phyloP scores from a whole-genome alignment of 352 stramenopile genomes.

The Globisporangium viniferum region DNA sequence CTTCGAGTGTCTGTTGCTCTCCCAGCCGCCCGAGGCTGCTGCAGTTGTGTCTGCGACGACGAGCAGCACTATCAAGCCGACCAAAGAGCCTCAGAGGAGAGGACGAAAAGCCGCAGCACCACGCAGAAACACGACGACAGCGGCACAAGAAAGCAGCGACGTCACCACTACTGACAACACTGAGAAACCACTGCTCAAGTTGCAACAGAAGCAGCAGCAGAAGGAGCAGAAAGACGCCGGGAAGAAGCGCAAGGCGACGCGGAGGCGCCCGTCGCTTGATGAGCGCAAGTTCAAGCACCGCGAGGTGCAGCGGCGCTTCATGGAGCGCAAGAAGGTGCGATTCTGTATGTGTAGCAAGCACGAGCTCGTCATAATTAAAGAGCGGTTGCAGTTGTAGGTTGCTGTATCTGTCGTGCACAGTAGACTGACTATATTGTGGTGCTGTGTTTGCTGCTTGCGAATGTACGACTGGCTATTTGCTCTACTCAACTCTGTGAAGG shows the following conservation, averaged over 20 bases:
- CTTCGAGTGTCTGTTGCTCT: conserved; percentile 35
- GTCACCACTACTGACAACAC: neutral
- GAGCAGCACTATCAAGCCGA: neutral
- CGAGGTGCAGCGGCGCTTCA: conserved; percentile 49
- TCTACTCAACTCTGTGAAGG: conserved; percentile 5
- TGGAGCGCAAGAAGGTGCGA: conserved; percentile 45
- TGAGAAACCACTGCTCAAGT: neutral
- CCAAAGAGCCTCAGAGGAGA: neutral
- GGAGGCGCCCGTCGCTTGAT: conserved; percentile 29
- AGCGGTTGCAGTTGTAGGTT: neutral
- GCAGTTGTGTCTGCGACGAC: neutral
- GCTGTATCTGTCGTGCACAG: neutral
- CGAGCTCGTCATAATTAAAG: neutral
- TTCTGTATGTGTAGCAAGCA: neutral
- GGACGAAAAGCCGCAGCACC: neutral
- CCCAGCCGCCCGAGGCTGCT: neutral
- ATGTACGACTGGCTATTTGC: neutral
- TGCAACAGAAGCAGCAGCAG: neutral
- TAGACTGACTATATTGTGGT: neutral
- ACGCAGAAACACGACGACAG: neutral
- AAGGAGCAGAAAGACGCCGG: conserved; percentile 11
- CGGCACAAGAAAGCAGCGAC: neutral
- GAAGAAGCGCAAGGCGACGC: conserved; percentile 22
- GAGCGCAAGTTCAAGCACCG: conserved; percentile 49
- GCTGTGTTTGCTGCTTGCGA: neutral